phyloP scores from a whole-genome alignment of 768 basidiomycete genomes.

The Leccinellum albellum region DNA sequence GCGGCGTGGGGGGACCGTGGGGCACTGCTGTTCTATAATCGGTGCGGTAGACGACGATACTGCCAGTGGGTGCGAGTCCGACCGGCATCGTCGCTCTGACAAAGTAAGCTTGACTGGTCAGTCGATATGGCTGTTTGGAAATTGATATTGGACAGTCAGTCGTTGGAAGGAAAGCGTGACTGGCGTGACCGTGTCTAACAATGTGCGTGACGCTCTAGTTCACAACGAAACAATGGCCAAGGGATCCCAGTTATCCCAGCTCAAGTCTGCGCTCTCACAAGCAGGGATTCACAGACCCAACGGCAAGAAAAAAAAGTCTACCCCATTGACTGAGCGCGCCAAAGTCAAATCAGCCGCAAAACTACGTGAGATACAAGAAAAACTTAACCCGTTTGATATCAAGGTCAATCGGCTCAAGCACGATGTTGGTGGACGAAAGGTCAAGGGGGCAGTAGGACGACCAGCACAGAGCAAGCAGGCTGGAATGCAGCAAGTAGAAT shows the following conservation, averaged over 20 bases:
- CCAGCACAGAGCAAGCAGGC: constrained; percentile 89
- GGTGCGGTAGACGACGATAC: not conserved
- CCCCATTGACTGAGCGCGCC: constrained; percentile 61
- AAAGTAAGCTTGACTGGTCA: not conserved
- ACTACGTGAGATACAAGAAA: constrained; percentile 78
- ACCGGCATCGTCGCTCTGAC: not conserved
- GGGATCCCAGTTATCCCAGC: constrained; percentile 87
- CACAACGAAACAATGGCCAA: constrained; percentile 42
- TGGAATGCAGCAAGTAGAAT: constrained; percentile 77
- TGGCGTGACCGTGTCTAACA: not conserved
- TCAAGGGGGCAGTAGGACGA: constrained; percentile 78
- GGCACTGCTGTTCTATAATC: not conserved
- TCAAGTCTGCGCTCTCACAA: constrained; percentile 77
- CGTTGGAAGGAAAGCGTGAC: no score
- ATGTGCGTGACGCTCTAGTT: not conserved
- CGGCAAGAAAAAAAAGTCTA: constrained; percentile 65
- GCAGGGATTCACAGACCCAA: constrained; percentile 70
- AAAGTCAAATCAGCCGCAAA: constrained; percentile 78
- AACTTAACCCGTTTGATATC: constrained; percentile 91
- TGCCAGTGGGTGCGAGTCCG: not conserved
- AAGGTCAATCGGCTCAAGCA: constrained; percentile 91
- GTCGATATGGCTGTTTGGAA: not conserved
- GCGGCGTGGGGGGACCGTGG: not conserved
- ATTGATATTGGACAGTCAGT: no score
- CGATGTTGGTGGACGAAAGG: constrained; percentile 83